Evolutionary conservation across 2,329 filamentous ascomycete species (phyloP).

Genomic region (Lachnellula arida): DNA sequence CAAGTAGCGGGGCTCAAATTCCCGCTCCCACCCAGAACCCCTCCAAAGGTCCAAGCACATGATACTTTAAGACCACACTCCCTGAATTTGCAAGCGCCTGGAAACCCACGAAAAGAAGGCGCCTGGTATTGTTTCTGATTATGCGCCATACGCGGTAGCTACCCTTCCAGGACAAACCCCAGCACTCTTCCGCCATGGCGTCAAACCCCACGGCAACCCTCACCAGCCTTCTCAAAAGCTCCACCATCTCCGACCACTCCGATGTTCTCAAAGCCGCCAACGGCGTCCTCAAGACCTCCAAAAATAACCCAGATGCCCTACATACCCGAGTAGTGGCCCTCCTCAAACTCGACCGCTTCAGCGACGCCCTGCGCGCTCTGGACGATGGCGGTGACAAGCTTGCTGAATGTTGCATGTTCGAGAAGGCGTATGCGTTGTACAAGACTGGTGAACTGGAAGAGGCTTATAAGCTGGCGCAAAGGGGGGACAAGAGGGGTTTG

Average conservation of each 20-base stretch:
- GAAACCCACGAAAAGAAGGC: not conserved
- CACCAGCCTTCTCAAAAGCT: conserved; percentile 41
- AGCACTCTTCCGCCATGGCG: conserved; percentile 21
- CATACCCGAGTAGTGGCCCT: conserved; percentile 70
- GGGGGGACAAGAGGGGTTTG: conserved; percentile 23
- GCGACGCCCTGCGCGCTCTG: conserved; percentile 68
- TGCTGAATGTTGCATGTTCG: conserved; percentile 57
- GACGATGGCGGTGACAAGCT: conserved; percentile 58
- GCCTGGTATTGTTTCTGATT: not conserved
- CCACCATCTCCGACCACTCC: conserved; percentile 65
- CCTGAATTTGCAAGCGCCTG: conserved; percentile 1
- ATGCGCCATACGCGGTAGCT: conserved; percentile 5
- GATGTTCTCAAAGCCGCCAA: conserved; percentile 64
- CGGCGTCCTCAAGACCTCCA: conserved; percentile 57
- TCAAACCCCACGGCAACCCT: conserved; percentile 30
- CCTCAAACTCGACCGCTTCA: conserved; percentile 76
- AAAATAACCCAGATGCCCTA: conserved; percentile 52
- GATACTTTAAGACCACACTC: conserved; percentile 1
- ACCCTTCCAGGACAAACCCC: not conserved
- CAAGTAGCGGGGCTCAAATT: not conserved
- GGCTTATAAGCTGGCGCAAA: conserved; percentile 43
- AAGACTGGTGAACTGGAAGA: conserved; percentile 67
- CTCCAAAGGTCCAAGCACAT: conserved; percentile 3
- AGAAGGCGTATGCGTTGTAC: conserved; percentile 79
- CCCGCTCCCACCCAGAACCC: conserved; percentile 4